Conservation (phyloP, 345 rosid species). For the Euphorbia lathyris region DNA sequence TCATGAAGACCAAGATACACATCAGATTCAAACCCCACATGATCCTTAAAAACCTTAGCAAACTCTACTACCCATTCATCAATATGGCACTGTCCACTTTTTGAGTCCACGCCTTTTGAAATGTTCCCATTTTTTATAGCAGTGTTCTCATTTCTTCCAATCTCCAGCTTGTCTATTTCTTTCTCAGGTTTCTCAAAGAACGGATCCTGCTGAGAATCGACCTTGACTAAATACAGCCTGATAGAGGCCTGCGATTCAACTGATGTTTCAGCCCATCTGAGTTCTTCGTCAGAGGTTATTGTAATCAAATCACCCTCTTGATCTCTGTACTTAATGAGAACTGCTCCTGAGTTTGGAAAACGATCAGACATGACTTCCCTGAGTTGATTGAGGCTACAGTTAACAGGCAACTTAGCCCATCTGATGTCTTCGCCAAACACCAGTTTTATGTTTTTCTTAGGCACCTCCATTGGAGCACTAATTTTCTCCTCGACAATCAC, state of each 20-base stretch:
- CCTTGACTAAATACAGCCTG: slow-evolving; percentile 65
- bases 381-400: slow-evolving; percentile 65
- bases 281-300: slow-evolving; percentile 75
- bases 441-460: slow-evolving; percentile 61
- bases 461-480: slow-evolving; percentile 29
- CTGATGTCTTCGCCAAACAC: slow-evolving; percentile 77
- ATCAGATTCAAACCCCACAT: slow-evolving; percentile 70
- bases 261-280: slow-evolving; percentile 66
- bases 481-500: slow-evolving; percentile 55
- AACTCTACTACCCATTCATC: slow-evolving; percentile 87
- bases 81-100: slow-evolving; percentile 33
- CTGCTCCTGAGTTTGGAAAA: slow-evolving; percentile 57
- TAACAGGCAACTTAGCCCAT: slow-evolving; percentile 61
- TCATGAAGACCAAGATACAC: slow-evolving; percentile 71
- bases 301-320: slow-evolving; percentile 91
- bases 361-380: slow-evolving; percentile 68
- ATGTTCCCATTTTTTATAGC: background rate
- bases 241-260: slow-evolving; percentile 44
- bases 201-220: slow-evolving; percentile 56
- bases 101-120: too few species aligned
- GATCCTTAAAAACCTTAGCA: slow-evolving; percentile 72
- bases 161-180: slow-evolving; percentile 17
- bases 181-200: slow-evolving; percentile 41
- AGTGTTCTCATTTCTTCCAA: slow-evolving; percentile 4
- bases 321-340: slow-evolving; percentile 80